Evolutionary conservation across 192 early-diverging fungal genomes (phyloP), one percentile per base, ranked within the genome.

Genomic region (Umbelopsis sp.): DNA sequence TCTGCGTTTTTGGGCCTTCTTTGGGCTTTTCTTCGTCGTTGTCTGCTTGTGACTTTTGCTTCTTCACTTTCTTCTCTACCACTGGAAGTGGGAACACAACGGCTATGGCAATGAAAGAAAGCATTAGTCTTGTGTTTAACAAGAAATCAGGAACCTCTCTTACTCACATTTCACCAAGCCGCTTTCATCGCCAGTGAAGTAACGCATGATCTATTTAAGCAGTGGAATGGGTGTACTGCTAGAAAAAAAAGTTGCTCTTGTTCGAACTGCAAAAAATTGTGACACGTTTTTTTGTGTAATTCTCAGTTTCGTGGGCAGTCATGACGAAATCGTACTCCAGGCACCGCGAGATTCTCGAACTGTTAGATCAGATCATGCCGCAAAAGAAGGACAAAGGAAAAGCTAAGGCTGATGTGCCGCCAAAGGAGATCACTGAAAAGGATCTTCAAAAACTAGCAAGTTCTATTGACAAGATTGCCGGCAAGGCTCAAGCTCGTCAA

Each of bases 131-230:
- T 47, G 45, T 64, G 7, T 6, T 6, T 9, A 18, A 18, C 51
- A 47, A 33, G 27, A 20, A 9, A n/a, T 9, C 11, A 20, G 18
- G 20, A 22, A 20, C 46, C 27, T 23, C 49, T 52, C 6, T 7
- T 52, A 50, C 23, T 52, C 73, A 75, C 78, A 67, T 75, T 80
- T 80, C 30, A 80, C 64, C 61, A 80, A 68, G 22, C 78, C 78
- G 49, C 70, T 72, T 66, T 80, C 78, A 49, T 80, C 78, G 47
- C 78, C 78, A 41, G 78, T 80, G 55, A 69, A 80, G 33, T 69
- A 74, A 25, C 64, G 66, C 77, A 74, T 72, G 67, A 51, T 61
- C 69, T 33, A 16, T 41, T 41, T 10, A 41, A 6, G 9, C 11
- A 37, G 45, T 64, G 18, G 44, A 47, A 41, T 41, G 37, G 16